These are phyloP conservation scores for Clonostachys chloroleuca DNA, from an alignment of 2,329 filamentous ascomycete genomes.

Conservation along the genomic window DNA sequence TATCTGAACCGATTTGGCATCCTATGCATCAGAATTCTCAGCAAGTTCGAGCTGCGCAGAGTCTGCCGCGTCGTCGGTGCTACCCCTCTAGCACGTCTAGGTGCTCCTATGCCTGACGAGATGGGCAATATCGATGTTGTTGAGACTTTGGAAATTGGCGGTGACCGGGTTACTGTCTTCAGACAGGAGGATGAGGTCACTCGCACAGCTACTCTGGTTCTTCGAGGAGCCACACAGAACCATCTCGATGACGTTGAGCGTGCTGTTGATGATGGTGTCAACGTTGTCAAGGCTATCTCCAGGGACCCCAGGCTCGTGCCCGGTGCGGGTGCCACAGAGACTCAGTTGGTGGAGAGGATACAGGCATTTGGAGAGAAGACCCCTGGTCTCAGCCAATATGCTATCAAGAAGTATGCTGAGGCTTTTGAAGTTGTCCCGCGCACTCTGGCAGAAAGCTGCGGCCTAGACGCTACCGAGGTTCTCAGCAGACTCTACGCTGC, in stretches of 20 bases:
- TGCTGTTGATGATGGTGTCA: constrained; percentile 96
- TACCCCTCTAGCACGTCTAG: constrained; percentile 90
- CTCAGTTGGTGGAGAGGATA: constrained; percentile 90
- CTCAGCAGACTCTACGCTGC: constrained; percentile 89
- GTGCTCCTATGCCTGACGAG: constrained; percentile 99
- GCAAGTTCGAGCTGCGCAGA: constrained; percentile 94
- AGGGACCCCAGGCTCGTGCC: constrained; percentile 88
- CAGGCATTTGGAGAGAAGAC: constrained; percentile 89
- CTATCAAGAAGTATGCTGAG: constrained; percentile 95
- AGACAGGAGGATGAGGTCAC: constrained; percentile 92
- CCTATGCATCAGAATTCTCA: constrained; percentile 91
- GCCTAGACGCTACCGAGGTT: constrained; percentile 95
- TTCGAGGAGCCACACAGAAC: constrained; percentile 95
- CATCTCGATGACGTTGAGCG: constrained; percentile 96
- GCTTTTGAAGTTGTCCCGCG: constrained; percentile 96
- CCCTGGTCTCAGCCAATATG: constrained; percentile 87
- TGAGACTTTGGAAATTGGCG: constrained; percentile 95
- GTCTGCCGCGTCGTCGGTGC: constrained; percentile 95
- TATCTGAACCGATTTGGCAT: constrained; percentile 98
- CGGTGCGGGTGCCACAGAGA: constrained; percentile 90
- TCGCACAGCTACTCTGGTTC: constrained; percentile 87
- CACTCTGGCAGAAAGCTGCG: constrained; percentile 89
- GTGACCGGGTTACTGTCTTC: constrained; percentile 97
- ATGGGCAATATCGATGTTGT: constrained; percentile 95
- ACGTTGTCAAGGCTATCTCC: constrained; percentile 97